phyloP scores from a whole-genome alignment of 176 grass and related monocot genomes.

The Triticum aestivum region IWGSC_CS_RefSeq_v2.1 NC_057794.1:586229805-586230304 shows the following conservation, averaged over 20 bases:
- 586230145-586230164: neutral
- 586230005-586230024: too few relatives aligned
- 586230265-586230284: neutral
- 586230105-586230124: neutral
- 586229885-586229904: neutral
- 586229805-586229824: conserved; percentile 57
- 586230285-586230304: neutral
- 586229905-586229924: neutral
- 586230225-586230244: too few relatives aligned
- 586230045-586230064: neutral
- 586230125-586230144: neutral
- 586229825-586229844: conserved; percentile 27
- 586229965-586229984: neutral
- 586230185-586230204: neutral
- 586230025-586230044: neutral
- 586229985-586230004: neutral
- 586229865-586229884: neutral
- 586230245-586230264: neutral
- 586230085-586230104: neutral
- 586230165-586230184: neutral
- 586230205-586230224: too few relatives aligned
- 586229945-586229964: neutral
- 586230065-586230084: neutral
- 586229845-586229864: neutral
- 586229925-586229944: too few relatives aligned